Evolutionary conservation across 345 rosid species (phyloP).

Genomic region (Eucalyptus erythrocorys): DNA sequence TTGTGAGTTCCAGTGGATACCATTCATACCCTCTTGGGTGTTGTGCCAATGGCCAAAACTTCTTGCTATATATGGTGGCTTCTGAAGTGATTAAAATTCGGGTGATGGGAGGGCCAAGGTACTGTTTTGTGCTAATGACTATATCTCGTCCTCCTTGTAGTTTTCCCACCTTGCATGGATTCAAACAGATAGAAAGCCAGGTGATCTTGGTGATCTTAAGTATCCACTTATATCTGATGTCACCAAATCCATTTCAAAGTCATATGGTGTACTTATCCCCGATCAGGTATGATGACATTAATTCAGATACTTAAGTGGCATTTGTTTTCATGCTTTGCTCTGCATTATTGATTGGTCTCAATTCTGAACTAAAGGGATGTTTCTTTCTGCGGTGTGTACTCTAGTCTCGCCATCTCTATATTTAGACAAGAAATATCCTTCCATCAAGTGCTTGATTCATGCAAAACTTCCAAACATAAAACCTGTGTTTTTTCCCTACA

Average conservation of each 20-base stretch:
- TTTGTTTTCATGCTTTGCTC: not conserved
- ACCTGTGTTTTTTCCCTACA: not conserved
- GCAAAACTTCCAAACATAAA: not conserved
- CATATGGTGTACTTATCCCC: conserved; percentile 77
- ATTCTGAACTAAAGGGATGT: not conserved
- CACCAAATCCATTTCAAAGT: conserved; percentile 86
- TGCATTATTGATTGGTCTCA: not conserved
- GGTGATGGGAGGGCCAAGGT: not conserved
- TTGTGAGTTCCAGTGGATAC: not conserved
- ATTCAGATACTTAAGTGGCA: not conserved
- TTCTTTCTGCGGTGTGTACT: not conserved
- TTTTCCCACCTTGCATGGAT: conserved; percentile 99
- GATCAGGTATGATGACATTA: conserved; percentile 48
- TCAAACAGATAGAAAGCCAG: conserved; percentile 95
- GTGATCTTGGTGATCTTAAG: conserved; percentile 95
- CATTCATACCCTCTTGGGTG: not conserved
- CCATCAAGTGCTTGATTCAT: not conserved
- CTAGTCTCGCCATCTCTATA: not conserved
- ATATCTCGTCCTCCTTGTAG: conserved; percentile 14
- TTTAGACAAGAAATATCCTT: not conserved
- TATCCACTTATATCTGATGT: conserved; percentile 84
- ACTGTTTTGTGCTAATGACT: not conserved
- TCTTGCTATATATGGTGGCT: not conserved
- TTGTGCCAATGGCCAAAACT: not conserved
- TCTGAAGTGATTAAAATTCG: not conserved